Base-by-base conservation (phyloP, 2,329 filamentous ascomycete species). In the Zasmidium citrigriseum region DNA sequence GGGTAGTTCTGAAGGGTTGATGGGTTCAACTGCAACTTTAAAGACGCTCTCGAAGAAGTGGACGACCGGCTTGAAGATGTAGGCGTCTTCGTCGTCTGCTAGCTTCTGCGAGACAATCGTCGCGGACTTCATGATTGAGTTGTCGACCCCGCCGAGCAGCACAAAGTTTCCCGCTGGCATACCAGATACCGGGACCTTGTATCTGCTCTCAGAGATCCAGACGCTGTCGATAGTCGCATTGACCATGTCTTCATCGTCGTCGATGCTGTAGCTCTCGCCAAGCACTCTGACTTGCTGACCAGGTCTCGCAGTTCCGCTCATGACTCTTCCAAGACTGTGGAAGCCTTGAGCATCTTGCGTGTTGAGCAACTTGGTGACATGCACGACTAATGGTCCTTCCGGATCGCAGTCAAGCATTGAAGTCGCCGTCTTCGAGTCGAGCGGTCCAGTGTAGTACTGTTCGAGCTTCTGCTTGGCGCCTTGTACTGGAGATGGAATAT, bases 11-110 rank as follows among this genome's bases (percentile, higher is more conserved):
- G 93, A 98, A 2, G 95, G 95, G 73, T 98, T 99, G 75, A 99
- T 95, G 1, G 95, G 95, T 77, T 99, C 95, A 9, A 99, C 93
- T 0, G 95, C 95, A 29, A 99, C 89, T 78, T 99, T 99, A 76
- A 99, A 89, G 1, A 99, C 93, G 0, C 93, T 97, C 73, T 99
- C 91, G 27, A 95, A 98, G 76, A 98, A 96, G 77, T 99, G 95
- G 9, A 87, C 86, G 60, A 99, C 84, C 0, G 95, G 93, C 64
- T 87, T 89, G 83, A 99, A 98, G 70, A 99, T 96, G 75, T 96
- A 96, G 0, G 91, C 92, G 62, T 96, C 92, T 74, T 98, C 93
- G 48, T 95, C 86, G 53, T 96, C 89, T 23, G 91, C 89, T 9
- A 96, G 82, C 64, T 87, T 89, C 41, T 86, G 85, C 1, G 91